Evolutionary conservation across 768 basidiomycete genomes (phyloP), one percentile per base, ranked within the genome.

Genomic region (Gloeopeniophorella convolvens): DNA sequence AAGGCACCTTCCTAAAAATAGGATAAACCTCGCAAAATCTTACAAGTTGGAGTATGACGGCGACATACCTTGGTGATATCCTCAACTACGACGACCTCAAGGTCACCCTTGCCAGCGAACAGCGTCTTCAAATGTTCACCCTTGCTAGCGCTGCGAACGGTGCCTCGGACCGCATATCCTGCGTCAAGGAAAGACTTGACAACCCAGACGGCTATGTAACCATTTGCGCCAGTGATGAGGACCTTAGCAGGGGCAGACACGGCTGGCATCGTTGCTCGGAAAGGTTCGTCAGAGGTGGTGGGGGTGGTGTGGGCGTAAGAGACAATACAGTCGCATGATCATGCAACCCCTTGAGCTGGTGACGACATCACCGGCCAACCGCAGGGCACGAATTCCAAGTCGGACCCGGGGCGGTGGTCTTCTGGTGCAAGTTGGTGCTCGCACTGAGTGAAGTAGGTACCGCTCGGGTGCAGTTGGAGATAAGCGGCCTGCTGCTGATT

Each of bases 31-130:
- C n/a, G 12, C 16, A 10, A 12, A 20, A 36, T 10, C 8, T 9
- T 16, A 12, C 1, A 21, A 30, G 5, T n/a, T 21, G 20, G 23
- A 11, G 15, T 8, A 35, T 16, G 1, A 11, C 8, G 10, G 47
- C 62, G 35, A n/a, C n/a, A n/a, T 43, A 72, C 72, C 60, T 66
- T 58, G 13, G 66, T 70, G 54, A 78, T 73, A 51, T 79, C 76
- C 41, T 69, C 65, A 5, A 77, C 74, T 34, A 77, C 62, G 10
- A 70, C 71, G 53, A 71, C 65, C 40, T 71, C 68, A 46, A 75
- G 70, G 46, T 65, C 64, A 3, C 68, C 68, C 26, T 65, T 60
- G 7, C 60, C 56, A 44, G 66, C 60, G 64, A 73, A 68, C 31
- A 70, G 32, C 24, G 70, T 56, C 41, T 59, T 57, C 28, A 78